These are phyloP conservation scores for Salix udensis DNA, from an alignment of 345 rosid genomes.

Conservation along the genomic window DNA sequence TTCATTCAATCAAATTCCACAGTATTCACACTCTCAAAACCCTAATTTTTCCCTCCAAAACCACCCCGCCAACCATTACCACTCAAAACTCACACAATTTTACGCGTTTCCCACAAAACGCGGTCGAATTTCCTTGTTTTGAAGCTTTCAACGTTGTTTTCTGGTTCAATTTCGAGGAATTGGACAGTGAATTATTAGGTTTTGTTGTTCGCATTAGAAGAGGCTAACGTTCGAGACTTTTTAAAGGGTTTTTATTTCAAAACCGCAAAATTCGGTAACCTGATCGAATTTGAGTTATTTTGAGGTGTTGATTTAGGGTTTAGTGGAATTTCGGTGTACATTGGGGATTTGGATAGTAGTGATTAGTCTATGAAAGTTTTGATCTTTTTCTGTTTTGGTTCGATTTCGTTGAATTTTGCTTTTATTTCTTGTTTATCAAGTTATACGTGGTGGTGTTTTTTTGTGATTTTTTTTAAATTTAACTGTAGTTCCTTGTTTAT, in stretches of 20 bases:
- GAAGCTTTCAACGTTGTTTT: neutral
- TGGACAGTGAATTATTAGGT: neutral
- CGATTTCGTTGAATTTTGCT: neutral
- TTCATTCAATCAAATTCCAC: neutral
- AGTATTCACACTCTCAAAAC: conserved; percentile 14
- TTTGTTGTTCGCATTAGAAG: neutral
- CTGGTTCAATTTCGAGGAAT: neutral
- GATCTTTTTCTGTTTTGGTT: neutral
- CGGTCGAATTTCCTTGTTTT: no score
- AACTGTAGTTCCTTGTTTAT: neutral
- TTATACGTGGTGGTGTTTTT: neutral
- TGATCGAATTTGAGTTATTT: neutral
- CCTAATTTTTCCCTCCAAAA: neutral
- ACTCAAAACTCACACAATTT: neutral
- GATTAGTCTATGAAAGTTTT: neutral
- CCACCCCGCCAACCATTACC: neutral
- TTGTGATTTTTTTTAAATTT: neutral
- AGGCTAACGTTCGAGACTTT: neutral
- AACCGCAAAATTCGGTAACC: neutral
- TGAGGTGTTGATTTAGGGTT: neutral
- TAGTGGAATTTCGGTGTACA: neutral
- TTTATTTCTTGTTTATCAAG: neutral
- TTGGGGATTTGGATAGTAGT: neutral
- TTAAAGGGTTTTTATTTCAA: neutral
- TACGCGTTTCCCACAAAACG: neutral